Base-by-base conservation (phyloP, 129 eudicot genomes). In the Artemisia argyi region DNA sequence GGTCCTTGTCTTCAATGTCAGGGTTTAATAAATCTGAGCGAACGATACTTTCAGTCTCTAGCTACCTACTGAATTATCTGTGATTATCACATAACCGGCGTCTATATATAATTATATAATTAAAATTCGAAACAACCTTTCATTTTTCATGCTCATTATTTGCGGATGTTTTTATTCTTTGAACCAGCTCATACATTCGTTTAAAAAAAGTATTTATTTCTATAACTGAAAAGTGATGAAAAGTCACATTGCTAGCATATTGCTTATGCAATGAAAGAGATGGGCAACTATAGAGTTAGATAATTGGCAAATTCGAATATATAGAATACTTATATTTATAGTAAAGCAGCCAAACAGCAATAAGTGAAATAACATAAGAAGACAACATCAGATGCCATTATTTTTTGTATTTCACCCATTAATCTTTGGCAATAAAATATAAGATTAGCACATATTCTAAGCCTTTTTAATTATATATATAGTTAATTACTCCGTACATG, bases 351-450 rank as follows among this genome's bases (percentile, higher is more conserved):
- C 57, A 26, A 5, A 35, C 65, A 68, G 47, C 20, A 52, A 8
- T 51, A 24, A 68, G 65, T 56, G 57, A 15, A 15, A 55, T 56
- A 72, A 46, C 48, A 61, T 73, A 48, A 55, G 5, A 60, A 73
- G 69, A 73, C 61, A 48, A 73, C 51, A 71, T 71, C 56, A 61
- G 68, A 73, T 61, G 15, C 77, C 69, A 49, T 73, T 48, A 56
- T 39, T 11, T 47, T 46, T 17, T n/a, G 62, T 73, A 19, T 39
- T 2, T 69, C 76, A 59, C 20, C 42, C 56, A 46, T 22, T 58
- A 58, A 72, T 57, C 26, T 19, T 57, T 57, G 50, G 35, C 30
- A 42, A 47, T 59, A 59, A 61, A 60, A 60, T 35, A 60, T 60
- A 26, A 18, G 47, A 73, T 20, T 61, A 13, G 77, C 61, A 73